These are phyloP conservation scores for Alternaria gansuensis DNA, from an alignment of 2,329 filamentous ascomycete genomes.

Conservation along the genomic window DNA sequence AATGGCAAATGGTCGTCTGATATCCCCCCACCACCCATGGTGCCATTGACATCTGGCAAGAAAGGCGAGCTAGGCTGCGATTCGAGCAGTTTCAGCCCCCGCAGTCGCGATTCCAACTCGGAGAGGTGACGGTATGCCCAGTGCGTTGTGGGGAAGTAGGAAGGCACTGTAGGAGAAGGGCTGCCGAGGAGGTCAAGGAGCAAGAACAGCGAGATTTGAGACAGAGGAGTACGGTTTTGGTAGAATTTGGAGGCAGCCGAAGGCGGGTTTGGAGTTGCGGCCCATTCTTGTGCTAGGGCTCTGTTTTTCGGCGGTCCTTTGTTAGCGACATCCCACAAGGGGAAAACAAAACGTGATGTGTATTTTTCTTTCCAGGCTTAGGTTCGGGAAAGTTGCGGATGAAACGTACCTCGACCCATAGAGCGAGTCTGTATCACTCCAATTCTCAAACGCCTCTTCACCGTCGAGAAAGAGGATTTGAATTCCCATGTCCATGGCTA, in stretches of 20 bases:
- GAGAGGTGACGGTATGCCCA: constrained; percentile 89
- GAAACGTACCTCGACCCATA: constrained; percentile 79
- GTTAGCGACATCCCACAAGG: too few relatives aligned
- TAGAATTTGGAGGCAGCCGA: constrained; percentile 64
- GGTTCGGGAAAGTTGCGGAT: too few relatives aligned
- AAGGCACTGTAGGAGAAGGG: constrained; percentile 74
- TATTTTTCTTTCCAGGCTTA: not conserved
- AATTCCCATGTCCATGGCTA: constrained; percentile 82
- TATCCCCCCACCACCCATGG: constrained; percentile 58
- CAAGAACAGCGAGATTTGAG: constrained; percentile 85
- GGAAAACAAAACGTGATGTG: too few relatives aligned
- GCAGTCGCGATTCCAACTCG: constrained; percentile 75
- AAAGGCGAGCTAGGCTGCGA: constrained; percentile 63
- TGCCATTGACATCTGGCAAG: constrained; percentile 55
- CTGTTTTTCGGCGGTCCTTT: constrained; percentile 29
- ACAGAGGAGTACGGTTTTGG: constrained; percentile 74
- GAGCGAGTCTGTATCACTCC: constrained; percentile 82
- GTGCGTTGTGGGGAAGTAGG: constrained; percentile 88
- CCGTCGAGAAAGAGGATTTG: constrained; percentile 92
- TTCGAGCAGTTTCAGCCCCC: constrained; percentile 71
- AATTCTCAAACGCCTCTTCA: constrained; percentile 86
- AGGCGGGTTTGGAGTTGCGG: constrained; percentile 71
- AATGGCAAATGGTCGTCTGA: constrained; percentile 94
- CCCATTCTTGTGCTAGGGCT: constrained; percentile 84
- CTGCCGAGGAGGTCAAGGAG: constrained; percentile 89